These are phyloP conservation scores for Calonectria hongkongensis DNA, from an alignment of 2,329 filamentous ascomycete genomes.

Conservation along the genomic window DNA sequence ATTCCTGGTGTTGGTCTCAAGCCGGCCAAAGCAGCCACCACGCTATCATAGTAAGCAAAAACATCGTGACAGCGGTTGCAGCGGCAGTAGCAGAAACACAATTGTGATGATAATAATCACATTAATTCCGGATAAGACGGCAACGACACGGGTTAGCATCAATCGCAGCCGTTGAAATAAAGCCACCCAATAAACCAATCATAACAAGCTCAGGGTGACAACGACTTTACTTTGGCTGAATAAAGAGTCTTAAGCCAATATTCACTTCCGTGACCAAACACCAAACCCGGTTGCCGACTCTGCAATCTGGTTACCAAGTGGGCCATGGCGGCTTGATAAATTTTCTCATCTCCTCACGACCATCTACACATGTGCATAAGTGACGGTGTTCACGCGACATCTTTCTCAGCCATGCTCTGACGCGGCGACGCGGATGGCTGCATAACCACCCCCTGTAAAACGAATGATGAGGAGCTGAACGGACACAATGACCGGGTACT, in stretches of 20 bases:
- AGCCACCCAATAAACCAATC: too few species aligned
- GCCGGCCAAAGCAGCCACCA: not conserved
- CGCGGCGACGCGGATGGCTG: slow-evolving; percentile 54
- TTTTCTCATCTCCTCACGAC: too few species aligned
- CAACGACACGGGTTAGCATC: not conserved
- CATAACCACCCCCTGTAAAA: slow-evolving; percentile 47
- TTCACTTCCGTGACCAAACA: not conserved
- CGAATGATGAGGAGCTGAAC: slow-evolving; percentile 40
- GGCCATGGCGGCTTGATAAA: not conserved
- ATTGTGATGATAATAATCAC: not conserved
- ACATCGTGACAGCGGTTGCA: not conserved
- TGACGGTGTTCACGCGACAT: slow-evolving; percentile 53
- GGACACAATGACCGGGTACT: slow-evolving; percentile 34
- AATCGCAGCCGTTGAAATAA: not conserved
- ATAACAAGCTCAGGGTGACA: not conserved
- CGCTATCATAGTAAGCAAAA: not conserved
- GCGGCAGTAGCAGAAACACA: not conserved
- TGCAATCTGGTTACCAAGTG: not conserved
- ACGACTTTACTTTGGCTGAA: not conserved
- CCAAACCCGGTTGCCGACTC: too few species aligned
- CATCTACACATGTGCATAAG: slow-evolving; percentile 31
- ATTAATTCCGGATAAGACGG: not conserved
- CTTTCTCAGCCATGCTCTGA: slow-evolving; percentile 47
- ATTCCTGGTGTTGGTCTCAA: not conserved
- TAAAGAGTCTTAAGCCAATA: not conserved